Evolutionary conservation across 495 filamentous ascomycete species (phyloP), one percentile per base, ranked within the genome.

Genomic region (Hypoxylon subgilvum): DNA sequence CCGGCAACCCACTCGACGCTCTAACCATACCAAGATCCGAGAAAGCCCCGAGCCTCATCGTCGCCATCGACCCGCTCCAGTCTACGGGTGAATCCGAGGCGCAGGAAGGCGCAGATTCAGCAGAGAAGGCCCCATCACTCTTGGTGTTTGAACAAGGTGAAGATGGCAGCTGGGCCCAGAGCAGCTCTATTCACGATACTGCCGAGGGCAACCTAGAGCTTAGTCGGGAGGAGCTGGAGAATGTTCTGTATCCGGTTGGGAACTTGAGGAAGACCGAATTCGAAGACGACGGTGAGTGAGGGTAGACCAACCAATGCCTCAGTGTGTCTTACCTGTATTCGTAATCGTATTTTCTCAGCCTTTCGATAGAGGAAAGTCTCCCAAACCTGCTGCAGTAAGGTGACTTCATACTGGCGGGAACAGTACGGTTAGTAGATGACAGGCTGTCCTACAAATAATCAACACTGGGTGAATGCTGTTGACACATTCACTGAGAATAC

Each of bases 231-330:
- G 71, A 79, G 31, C 53, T 87, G 18, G 74, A 79, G 9, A 83
- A 84, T 39, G 71, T 86, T 0, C 57, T 96, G 46, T 96, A 96
- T 72, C 76, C 77, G 2, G 72, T 91, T 40, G 87, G 84, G 41
- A 86, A 84, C 52, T 75, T 96, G 43, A 80, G 92, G 43, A 97
- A 95, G 76, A 81, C 78, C 13, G 79, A 76, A 12, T 69, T 67
- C n/a, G 79, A 79, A 27, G 79, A 76, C 6, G 58, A 61, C 2
- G 54, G 19, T 4, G 34, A 71, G 66, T 41, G 68, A 71, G 34
- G 60, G 55, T 21, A 30, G 30, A 35, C 30, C n/a, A n/a, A n/a
- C n/a, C n/a, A n/a, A n/a, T n/a, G n/a, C n/a, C n/a, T n/a, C n/a
- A n/a, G n/a, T n/a, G n/a, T n/a, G n/a, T n/a, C n/a, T n/a, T n/a